A percentile compares a stretch with the other conserved stretches of the same genome.
phyloP scores from a whole-genome alignment of 2,329 filamentous ascomycete genomes.

The Cercospora janseana region DNA sequence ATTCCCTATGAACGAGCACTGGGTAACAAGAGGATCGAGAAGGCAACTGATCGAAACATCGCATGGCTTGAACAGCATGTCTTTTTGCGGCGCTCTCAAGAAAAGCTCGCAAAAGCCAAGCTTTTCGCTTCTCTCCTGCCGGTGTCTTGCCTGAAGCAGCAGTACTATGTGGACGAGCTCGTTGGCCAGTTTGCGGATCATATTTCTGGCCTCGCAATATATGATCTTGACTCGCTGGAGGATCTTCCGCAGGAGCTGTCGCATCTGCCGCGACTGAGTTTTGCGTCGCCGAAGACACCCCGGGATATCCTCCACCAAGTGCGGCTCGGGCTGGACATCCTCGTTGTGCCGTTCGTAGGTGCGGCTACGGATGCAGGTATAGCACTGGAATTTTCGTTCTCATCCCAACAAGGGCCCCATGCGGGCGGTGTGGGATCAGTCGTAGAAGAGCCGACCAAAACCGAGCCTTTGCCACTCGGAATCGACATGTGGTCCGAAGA shows the following conservation, averaged over 20 bases:
- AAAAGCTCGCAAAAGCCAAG: slow-evolving; percentile 43
- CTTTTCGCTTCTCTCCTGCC: slow-evolving; percentile 69
- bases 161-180: slow-evolving; percentile 73
- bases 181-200: slow-evolving; percentile 59
- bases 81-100: slow-evolving; percentile 19
- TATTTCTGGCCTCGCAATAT: slow-evolving; percentile 72
- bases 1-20: slow-evolving; percentile 55
- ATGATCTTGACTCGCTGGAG: slow-evolving; percentile 67
- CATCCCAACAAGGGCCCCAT: neutral
- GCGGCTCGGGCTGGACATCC: slow-evolving; percentile 72
- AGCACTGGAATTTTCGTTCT: slow-evolving; percentile 74
- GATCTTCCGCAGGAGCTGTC: slow-evolving; percentile 63
- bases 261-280: slow-evolving; percentile 68
- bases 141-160: slow-evolving; percentile 70
- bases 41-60: slow-evolving; percentile 84
- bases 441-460: slow-evolving; percentile 16
- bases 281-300: slow-evolving; percentile 68
- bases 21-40: slow-evolving; percentile 65
- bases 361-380: slow-evolving; percentile 78
- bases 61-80: slow-evolving; percentile 74
- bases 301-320: slow-evolving; percentile 76
- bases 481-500: slow-evolving; percentile 70
- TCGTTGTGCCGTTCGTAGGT: slow-evolving; percentile 73
- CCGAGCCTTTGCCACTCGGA: slow-evolving; percentile 56
- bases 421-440: slow-evolving; percentile 5